Evolutionary conservation across 202 grass and related monocot genomes (phyloP), one percentile per base, ranked within the genome.

Genomic region (Brachypodium distachyon): DNA sequence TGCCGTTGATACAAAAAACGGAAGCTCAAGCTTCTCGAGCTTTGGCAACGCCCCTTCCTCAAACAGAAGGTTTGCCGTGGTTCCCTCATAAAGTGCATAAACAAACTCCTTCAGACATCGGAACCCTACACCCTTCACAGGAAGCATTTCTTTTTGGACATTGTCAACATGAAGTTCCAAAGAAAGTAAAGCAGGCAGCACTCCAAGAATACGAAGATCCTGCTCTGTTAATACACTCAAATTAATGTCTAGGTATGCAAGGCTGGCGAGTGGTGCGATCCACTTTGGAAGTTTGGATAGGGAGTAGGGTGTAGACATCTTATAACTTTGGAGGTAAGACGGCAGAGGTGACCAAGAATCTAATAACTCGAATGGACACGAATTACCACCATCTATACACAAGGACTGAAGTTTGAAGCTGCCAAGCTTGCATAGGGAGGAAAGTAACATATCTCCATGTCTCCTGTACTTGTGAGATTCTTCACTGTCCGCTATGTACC

Each of bases 401-500:
- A 64, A 21, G 6, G 18, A 23, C 7, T 64, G n/a, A 1, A 40
- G 18, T 18, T 60, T 60, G 41, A 0, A 10, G 13, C 3, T 11
- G 0, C 65, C 23, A 48, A 68, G 40, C 14, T 31, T 68, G 65
- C 41, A n/a, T 8, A 68, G 41, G 0, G 65, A 68, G 14, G 40
- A 27, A 1, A 29, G 25, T 31, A 68, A 1, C 13, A 12, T 17
- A 13, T 46, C 25, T 29, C 47, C 41, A 18, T 47, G 6, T 0
- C 25, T n/a, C 25, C 29, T 68, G 16, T 22, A 29, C 2, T 72
- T 0, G 6, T 63, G 2, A 39, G 3, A 31, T 29, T 17, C 42
- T 21, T 0, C 0, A 27, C 3, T 0, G 0, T 41, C 4, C 12
- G 46, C 0, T 7, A 5, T 53, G 50, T 12, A 29, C 0, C 0